Evolutionary conservation across 352 stramenopile genomes (phyloP), one percentile per base, ranked within the genome.

Genomic region (Hyaloperonospora arabidopsidis): DNA sequence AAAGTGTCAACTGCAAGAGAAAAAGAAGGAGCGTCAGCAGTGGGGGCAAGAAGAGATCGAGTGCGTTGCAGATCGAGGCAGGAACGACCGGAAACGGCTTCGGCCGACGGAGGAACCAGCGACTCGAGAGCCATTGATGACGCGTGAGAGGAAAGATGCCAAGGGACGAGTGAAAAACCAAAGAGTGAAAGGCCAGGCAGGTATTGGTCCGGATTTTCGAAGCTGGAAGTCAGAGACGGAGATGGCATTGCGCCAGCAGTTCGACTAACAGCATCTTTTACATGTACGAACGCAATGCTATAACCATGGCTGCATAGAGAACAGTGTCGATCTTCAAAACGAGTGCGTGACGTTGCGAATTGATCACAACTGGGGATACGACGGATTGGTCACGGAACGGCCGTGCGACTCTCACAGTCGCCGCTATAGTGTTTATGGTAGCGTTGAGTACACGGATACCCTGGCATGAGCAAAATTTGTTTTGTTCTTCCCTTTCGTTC

Each of bases 141-240:
- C 68, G 48, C 57, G 61, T 10, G 71, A 75, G 22, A 76, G 77
- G 53, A 58, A 57, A 50, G 67, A 70, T 36, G 76, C 65, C 34
- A 93, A 89, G 47, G 83, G 89, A 32, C 74, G 76, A 12, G 76
- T 90, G 12, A 93, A 90, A 57, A 60, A 61, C 18, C 83, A 93
- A 62, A 67, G 83, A 10, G 41, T 73, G 19, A 82, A 76, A 25
- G 80, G 83, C 25, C 83, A 93, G 48, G 74, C 79, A 40, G 83
- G 80, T 25, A 90, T 93, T 32, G 83, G 83, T 28, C 79, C 75
- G 17, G 68, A 91, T 51, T 93, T 91, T 28, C 67, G 72, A 19
- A 43, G 55, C 21, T 93, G 83, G 83, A 87, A 89, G 51, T 83
- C 73, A 22, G 83, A 93, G 55, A 76, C 74, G 8, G 83, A 91